These are phyloP conservation scores for Kazachstania sp. DNA, from an alignment of 1,139 yeast genomes.

Conservation along the genomic window DNA sequence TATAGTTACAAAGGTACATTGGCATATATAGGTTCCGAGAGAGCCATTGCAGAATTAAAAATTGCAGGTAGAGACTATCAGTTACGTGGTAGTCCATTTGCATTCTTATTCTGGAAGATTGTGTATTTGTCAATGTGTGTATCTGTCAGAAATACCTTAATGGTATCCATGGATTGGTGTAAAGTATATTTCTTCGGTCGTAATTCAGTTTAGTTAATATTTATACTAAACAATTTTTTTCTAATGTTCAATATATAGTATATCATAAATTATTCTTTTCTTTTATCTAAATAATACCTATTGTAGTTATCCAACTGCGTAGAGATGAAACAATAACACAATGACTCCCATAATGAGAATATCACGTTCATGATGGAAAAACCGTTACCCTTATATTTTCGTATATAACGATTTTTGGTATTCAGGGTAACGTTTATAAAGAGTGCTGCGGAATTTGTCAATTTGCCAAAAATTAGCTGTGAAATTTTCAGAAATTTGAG, in stretches of 20 bases:
- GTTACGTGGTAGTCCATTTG: conserved; percentile 67
- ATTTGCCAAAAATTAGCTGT: no score
- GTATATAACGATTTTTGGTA: no score
- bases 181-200: conserved; percentile 85
- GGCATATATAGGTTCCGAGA: conserved; percentile 81
- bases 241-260: background rate
- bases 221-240: conserved; percentile 25
- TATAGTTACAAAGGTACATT: conserved; percentile 66
- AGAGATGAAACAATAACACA: no score
- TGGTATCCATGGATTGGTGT: conserved; percentile 80
- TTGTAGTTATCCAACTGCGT: no score
- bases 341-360: no score
- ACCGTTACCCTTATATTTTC: no score
- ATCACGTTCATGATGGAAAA: no score
- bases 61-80: conserved; percentile 79
- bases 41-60: conserved; percentile 87
- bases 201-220: conserved; percentile 41
- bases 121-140: conserved; percentile 91
- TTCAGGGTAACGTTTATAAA: no score
- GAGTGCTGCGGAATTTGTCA: no score
- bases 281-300: no score
- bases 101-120: conserved; percentile 90
- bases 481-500: conserved; percentile 11
- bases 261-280: no score
- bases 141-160: conserved; percentile 75